Evolutionary conservation across 1,284 basidiomycete genomes (phyloP), one percentile per base, ranked within the genome.

Genomic region (Waitea zeae): DNA sequence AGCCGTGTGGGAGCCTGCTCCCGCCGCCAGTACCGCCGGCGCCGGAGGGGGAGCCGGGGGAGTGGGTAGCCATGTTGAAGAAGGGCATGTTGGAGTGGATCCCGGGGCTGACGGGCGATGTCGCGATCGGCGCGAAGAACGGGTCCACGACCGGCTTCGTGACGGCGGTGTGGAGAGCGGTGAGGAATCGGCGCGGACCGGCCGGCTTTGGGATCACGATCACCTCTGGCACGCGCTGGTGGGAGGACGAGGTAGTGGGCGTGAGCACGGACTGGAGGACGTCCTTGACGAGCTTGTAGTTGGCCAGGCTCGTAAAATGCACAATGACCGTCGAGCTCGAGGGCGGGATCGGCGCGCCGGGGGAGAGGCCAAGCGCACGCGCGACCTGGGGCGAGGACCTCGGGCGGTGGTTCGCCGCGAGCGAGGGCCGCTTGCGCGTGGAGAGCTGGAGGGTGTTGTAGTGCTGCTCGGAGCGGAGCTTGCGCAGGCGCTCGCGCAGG

Each of bases 161-260:
- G 32, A 86, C 63, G 2, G 86, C 82, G 3, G 84, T 93, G 49
- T 90, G 80, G 12, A 96, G 58, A 7, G 89, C 81, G 4, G 88
- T 90, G 40, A 96, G 58, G 44, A 95, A 77, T 6, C 90, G 72
- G 22, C 90, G 72, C 1, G 90, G 90, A 3, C 92, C 92, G 6
- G 84, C 88, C 4, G 90, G 90, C 54, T 96, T 96, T 3, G 88
- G 90, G 18, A 96, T 79, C 42, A 96, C 86, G 62, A 95, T 82
- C 18, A 93, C 72, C 45, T 96, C 90, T 0, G 89, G 79, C 38
- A 55, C 44, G 41, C 59, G 38, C 35, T 58, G 47, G 33, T 53
- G 49, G 41, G 58, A 41, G 41, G 59, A 67, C 14, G 60, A 58
- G 30, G 53, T 52, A n/a, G n/a, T n/a, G n/a, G n/a, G n/a, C n/a